These are phyloP conservation scores for Austroboletus niveus DNA, from an alignment of 1,284 basidiomycete species.

Conservation along the genomic window DNA sequence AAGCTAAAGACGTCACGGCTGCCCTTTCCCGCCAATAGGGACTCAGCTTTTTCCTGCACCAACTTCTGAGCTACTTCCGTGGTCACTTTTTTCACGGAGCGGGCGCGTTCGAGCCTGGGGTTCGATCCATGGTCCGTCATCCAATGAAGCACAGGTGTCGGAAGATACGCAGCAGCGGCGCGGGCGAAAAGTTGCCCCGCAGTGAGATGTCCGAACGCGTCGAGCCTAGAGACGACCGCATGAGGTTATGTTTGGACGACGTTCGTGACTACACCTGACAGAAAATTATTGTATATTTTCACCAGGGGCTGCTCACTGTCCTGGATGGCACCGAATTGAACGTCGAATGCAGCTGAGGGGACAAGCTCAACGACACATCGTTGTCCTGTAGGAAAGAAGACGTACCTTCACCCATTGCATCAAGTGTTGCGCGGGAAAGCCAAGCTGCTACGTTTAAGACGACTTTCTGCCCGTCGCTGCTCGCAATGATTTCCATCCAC, in stretches of 20 bases:
- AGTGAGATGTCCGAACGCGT: conserved; percentile 27
- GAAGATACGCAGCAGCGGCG: conserved; percentile 18
- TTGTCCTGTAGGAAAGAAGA: conserved; percentile 5
- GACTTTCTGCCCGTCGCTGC: conserved; percentile 26
- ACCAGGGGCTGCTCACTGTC: conserved; percentile 38
- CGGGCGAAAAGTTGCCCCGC: conserved; percentile 20
- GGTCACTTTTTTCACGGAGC: conserved; percentile 23
- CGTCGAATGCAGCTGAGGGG: conserved; percentile 41
- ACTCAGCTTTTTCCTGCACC: conserved; percentile 42
- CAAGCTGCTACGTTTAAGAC: conserved; percentile 42
- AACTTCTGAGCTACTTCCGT: conserved; percentile 39
- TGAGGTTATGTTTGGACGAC: background rate
- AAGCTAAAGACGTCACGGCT: conserved; percentile 43
- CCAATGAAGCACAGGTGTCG: conserved; percentile 34
- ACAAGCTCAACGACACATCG: background rate
- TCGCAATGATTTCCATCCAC: conserved; percentile 44
- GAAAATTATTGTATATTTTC: conserved; percentile 32
- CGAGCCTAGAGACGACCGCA: conserved; percentile 12
- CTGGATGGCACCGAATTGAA: conserved; percentile 37
- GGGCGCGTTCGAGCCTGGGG: conserved; percentile 36
- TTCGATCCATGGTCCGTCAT: conserved; percentile 37
- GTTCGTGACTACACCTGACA: conserved; percentile 27
- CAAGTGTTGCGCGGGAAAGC: conserved; percentile 42
- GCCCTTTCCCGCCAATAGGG: conserved; percentile 29
- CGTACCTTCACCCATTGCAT: conserved; percentile 46